A percentile compares a stretch with the other conserved stretches of the same genome.
Evolutionary conservation across 441 rosid species (phyloP).

Genomic region (Breynia disticha): DNA sequence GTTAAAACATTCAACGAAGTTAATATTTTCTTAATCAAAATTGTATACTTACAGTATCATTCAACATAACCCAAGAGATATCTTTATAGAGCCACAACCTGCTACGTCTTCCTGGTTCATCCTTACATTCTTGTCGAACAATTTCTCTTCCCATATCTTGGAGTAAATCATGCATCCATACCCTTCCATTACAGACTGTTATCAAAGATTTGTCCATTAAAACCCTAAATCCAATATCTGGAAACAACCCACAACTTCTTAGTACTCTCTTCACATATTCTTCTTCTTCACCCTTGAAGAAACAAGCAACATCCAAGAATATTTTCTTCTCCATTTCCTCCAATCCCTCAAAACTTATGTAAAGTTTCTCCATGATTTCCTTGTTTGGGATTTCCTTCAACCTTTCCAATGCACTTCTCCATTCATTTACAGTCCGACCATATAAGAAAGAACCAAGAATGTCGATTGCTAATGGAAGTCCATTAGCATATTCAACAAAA

Average conservation of each 20-base stretch:
- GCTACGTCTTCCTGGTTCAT: slow-evolving; percentile 2
- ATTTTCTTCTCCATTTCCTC: neutral
- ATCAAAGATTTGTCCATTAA: neutral
- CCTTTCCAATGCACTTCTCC: neutral
- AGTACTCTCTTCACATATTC: neutral
- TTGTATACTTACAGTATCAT: neutral
- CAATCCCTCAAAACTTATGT: neutral
- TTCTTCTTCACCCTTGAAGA: neutral
- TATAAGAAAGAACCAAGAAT: neutral
- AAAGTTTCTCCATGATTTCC: neutral
- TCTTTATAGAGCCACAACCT: slow-evolving; percentile 11
- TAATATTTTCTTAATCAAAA: neutral
- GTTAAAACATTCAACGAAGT: neutral
- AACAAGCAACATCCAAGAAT: slow-evolving; percentile 2
- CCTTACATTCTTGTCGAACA: neutral
- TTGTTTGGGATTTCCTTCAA: neutral
- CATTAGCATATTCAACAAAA: neutral
- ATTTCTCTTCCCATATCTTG: slow-evolving; percentile 16
- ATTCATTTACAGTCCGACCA: neutral
- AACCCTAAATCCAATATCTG: neutral
- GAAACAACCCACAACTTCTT: neutral
- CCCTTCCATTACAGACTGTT: neutral
- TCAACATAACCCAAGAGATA: neutral
- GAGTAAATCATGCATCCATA: slow-evolving; percentile 15
- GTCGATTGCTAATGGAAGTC: slow-evolving; percentile 1